phyloP scores from a whole-genome alignment of 148 eudicot species.

The Silene conica region DNA sequence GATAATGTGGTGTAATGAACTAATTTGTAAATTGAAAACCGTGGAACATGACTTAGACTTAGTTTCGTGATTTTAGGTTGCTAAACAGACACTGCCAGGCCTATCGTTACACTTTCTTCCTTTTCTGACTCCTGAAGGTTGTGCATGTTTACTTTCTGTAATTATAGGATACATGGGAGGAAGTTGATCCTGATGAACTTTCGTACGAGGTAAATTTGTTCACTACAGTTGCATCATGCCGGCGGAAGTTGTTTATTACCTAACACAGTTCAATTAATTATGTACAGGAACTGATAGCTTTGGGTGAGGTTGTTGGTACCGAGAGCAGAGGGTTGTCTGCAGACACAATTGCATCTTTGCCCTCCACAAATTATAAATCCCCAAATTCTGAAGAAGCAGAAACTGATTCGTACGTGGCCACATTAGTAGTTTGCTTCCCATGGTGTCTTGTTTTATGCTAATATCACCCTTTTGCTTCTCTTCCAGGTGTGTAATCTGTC shows the following conservation, averaged over 20 bases:
- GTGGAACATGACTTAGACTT: background rate
- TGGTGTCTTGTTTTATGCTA: conserved; percentile 11
- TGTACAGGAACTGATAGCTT: conserved; percentile 63
- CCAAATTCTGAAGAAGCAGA: conserved; percentile 50
- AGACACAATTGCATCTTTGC: conserved; percentile 80
- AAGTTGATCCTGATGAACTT: conserved; percentile 93
- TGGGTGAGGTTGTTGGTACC: conserved; percentile 93
- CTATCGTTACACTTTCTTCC: background rate
- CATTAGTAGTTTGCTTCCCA: background rate
- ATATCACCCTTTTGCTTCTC: conserved; percentile 16
- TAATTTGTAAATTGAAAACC: background rate
- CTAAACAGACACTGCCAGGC: background rate
- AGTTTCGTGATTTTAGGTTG: background rate
- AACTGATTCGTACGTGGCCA: conserved; percentile 60
- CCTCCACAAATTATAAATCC: conserved; percentile 62
- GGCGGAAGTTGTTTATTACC: background rate
- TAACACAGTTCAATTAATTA: conserved; percentile 21
- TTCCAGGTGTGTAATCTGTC: conserved; percentile 91
- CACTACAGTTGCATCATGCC: conserved; percentile 9
- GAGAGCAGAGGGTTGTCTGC: conserved; percentile 93
- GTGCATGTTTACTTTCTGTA: conserved; percentile 5
- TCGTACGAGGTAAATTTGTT: conserved; percentile 75
- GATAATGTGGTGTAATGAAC: background rate
- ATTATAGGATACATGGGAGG: conserved; percentile 89
- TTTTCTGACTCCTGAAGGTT: conserved; percentile 16